A percentile compares a stretch with the other conserved stretches of the same genome.
Evolutionary conservation across 805 yeast species (phyloP).

Genomic region (Wickerhamiella domercqiae): DNA sequence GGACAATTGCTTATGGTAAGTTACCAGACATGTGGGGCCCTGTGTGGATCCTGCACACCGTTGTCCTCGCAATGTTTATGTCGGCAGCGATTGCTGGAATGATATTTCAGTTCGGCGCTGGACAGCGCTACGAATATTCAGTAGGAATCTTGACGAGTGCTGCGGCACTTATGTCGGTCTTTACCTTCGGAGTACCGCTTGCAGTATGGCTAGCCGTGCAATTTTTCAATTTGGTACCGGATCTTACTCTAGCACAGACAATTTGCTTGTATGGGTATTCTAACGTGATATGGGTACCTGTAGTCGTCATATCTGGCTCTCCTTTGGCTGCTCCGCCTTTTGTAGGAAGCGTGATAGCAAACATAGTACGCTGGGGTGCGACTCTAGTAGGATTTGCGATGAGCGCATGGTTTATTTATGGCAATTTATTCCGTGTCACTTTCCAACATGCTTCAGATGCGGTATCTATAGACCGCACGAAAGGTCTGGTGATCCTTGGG

Average conservation of each 20-base stretch:
- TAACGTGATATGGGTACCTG: conserved; percentile 73
- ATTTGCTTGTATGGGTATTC: conserved; percentile 77
- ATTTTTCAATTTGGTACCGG: conserved; percentile 39
- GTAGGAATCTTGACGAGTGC: conserved; percentile 54
- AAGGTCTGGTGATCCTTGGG: conserved; percentile 8
- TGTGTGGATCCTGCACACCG: conserved; percentile 78
- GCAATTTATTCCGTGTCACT: conserved; percentile 26
- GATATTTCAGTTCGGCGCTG: conserved; percentile 31
- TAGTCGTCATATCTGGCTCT: conserved; percentile 44
- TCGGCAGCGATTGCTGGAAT: conserved; percentile 55
- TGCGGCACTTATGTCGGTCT: conserved; percentile 58
- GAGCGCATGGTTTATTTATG: conserved; percentile 24
- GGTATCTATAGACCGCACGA: conserved; percentile 13
- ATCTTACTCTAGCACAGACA: conserved; percentile 34
- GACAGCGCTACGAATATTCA: conserved; percentile 38
- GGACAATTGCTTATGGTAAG: conserved; percentile 25
- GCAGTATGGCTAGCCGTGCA: conserved; percentile 36
- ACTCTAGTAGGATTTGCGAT: conserved; percentile 41
- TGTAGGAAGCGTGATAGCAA: conserved; percentile 27
- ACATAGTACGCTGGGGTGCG: conserved; percentile 45
- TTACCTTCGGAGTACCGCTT: conserved; percentile 52
- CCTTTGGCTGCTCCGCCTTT: conserved; percentile 39
- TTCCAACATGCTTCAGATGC: conserved; percentile 11
- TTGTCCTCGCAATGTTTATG: conserved; percentile 59
- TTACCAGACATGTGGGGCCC: conserved; percentile 72